Evolutionary conservation across 345 rosid genomes (phyloP).

Genomic region (Aethionema arabicum): DNA sequence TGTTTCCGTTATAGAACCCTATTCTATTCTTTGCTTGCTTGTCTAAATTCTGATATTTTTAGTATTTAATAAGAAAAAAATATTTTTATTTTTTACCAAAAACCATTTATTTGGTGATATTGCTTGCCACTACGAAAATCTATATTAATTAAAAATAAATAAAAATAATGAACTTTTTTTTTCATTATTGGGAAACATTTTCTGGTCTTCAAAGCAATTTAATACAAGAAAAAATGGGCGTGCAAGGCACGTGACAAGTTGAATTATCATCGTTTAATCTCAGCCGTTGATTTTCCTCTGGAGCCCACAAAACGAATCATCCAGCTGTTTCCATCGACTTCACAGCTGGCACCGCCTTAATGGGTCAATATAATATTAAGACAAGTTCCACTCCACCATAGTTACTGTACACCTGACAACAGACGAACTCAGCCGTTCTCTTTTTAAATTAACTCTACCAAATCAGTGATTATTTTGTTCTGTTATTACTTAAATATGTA

Average conservation of each 20-base stretch:
- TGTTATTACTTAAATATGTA: slow-evolving; percentile 13
- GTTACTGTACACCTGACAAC: slow-evolving; percentile 17
- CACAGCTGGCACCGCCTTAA: slow-evolving; percentile 35
- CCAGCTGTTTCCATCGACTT: slow-evolving; percentile 36
- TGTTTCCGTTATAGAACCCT: background rate
- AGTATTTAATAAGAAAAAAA: slow-evolving; percentile 11
- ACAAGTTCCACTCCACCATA: slow-evolving; percentile 28
- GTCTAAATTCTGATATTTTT: slow-evolving; percentile 15
- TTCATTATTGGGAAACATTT: slow-evolving; percentile 7
- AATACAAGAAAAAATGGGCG: slow-evolving; percentile 20
- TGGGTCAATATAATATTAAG: slow-evolving; percentile 14
- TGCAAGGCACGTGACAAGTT: slow-evolving; percentile 40
- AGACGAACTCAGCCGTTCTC: background rate
- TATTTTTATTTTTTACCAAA: background rate
- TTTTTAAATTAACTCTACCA: background rate
- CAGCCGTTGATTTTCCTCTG: slow-evolving; percentile 5
- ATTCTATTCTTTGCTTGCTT: slow-evolving; percentile 36
- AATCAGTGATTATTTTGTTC: background rate
- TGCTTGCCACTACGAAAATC: slow-evolving; percentile 32
- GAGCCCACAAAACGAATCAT: slow-evolving; percentile 25
- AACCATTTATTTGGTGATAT: slow-evolving; percentile 17
- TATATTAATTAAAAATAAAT: background rate
- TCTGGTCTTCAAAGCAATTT: slow-evolving; percentile 15
- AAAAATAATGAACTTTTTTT: slow-evolving; percentile 1
- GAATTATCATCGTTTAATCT: slow-evolving; percentile 27